Evolutionary conservation across 2,329 filamentous ascomycete genomes (phyloP).

Genomic region (Aspergillus neotritici): DNA sequence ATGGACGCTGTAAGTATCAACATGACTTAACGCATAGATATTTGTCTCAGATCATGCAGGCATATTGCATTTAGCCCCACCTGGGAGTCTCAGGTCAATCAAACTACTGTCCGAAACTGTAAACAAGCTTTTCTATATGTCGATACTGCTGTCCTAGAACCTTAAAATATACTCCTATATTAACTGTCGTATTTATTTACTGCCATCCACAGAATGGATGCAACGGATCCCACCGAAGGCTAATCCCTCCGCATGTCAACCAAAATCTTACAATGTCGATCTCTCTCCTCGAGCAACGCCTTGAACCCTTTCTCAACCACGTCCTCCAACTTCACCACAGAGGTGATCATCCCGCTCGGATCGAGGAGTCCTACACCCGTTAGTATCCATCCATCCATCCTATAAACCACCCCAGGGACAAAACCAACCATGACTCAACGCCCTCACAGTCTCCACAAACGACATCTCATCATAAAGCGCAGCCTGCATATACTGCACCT

Average conservation of each 20-base stretch:
- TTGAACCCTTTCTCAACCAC: conserved; percentile 55
- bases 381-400: conserved; percentile 12
- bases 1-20: too few species aligned
- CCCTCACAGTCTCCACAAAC: conserved; percentile 49
- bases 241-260: conserved; percentile 31
- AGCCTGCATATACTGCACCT: conserved; percentile 47
- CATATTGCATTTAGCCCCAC: too few species aligned
- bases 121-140: too few species aligned
- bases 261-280: conserved; percentile 59
- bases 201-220: too few species aligned
- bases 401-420: background rate
- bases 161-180: too few species aligned
- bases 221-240: too few species aligned
- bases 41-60: too few species aligned
- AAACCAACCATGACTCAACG: conserved; percentile 48
- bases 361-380: conserved; percentile 44
- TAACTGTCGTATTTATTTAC: too few species aligned
- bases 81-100: too few species aligned
- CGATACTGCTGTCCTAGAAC: too few species aligned
- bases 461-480: conserved; percentile 41
- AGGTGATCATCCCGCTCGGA: conserved; percentile 56
- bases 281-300: conserved; percentile 54
- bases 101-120: too few species aligned
- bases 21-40: too few species aligned
- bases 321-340: conserved; percentile 52